These are phyloP conservation scores for Huntiella bhutanensis DNA, from an alignment of 2,329 filamentous ascomycete species.

Conservation along the genomic window DNA sequence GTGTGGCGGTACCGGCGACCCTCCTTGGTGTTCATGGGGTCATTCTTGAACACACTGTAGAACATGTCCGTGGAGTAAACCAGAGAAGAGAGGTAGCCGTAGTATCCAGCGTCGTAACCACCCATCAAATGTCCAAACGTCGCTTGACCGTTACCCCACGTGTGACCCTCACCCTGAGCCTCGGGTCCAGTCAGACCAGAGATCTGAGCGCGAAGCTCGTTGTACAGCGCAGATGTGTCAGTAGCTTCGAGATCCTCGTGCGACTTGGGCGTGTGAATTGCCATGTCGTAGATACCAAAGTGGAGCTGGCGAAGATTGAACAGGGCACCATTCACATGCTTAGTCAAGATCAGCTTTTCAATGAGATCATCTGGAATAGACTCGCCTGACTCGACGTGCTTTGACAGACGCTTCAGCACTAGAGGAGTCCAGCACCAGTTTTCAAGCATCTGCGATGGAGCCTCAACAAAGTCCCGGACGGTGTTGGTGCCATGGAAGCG, in stretches of 20 bases:
- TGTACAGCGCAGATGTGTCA: constrained; percentile 49
- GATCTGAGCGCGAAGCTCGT: constrained; percentile 52
- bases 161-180: constrained; percentile 21
- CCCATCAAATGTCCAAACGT: constrained; percentile 70
- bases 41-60: constrained; percentile 54
- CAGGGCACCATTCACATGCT: constrained; percentile 63
- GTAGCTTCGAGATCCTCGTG: constrained; percentile 50
- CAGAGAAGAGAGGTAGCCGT: constrained; percentile 54
- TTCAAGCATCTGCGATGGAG: constrained; percentile 54
- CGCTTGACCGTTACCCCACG: constrained; percentile 61
- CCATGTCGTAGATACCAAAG: constrained; percentile 74
- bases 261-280: constrained; percentile 50
- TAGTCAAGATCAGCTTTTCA: constrained; percentile 53
- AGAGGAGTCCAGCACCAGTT: constrained; percentile 57
- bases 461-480: constrained; percentile 52
- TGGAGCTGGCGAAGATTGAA: constrained; percentile 64
- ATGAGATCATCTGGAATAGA: constrained; percentile 59
- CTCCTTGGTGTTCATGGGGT: constrained; percentile 59
- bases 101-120: constrained; percentile 73
- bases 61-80: constrained; percentile 82
- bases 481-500: constrained; percentile 50
- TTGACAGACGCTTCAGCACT: constrained; percentile 46
- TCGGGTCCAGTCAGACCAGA: constrained; percentile 58
- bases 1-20: constrained; percentile 60
- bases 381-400: constrained; percentile 52